A percentile compares a stretch with the other conserved stretches of the same genome.
phyloP scores from a whole-genome alignment of 495 filamentous ascomycete species.

The Trichoderma asperelloides region DNA sequence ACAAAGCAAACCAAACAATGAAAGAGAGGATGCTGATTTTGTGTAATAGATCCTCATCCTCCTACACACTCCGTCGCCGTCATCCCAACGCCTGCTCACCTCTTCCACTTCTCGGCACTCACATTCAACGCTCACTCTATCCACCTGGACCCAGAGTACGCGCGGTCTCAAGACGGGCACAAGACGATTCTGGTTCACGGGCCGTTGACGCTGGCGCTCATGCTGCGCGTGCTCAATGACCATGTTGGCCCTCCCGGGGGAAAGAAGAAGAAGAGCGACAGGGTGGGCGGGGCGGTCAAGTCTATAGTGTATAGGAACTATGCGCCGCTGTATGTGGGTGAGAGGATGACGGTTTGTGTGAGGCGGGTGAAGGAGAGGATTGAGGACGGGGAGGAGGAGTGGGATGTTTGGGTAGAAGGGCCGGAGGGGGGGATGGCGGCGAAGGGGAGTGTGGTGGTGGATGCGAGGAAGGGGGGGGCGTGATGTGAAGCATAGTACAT shows the following conservation, averaged over 20 bases:
- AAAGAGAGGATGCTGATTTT: background rate
- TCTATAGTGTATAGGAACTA: conserved; percentile 71
- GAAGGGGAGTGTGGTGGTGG: conserved; percentile 33
- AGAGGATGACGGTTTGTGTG: conserved; percentile 53
- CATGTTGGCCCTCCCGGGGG: conserved; percentile 26
- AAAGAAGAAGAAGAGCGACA: conserved; percentile 13
- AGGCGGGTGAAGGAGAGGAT: conserved; percentile 18
- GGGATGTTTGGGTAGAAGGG: conserved; percentile 62
- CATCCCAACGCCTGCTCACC: conserved; percentile 51
- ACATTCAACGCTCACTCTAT: conserved; percentile 82
- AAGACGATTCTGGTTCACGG: conserved; percentile 74
- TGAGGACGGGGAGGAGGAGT: conserved; percentile 21
- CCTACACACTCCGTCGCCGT: conserved; percentile 32
- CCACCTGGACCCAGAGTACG: conserved; percentile 69
- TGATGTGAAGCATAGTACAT: too few species aligned
- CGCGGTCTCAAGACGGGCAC: conserved; percentile 62
- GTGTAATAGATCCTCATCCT: conserved; percentile 2
- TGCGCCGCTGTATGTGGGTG: conserved; percentile 68
- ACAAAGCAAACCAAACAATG: background rate
- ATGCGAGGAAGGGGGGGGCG: background rate
- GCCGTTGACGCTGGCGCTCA: conserved; percentile 66
- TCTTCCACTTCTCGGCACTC: conserved; percentile 79
- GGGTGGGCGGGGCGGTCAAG: conserved; percentile 24
- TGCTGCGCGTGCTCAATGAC: conserved; percentile 53
- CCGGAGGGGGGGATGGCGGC: conserved; percentile 51